These are phyloP conservation scores for Colletotrichum nymphaeae DNA, from an alignment of 2,329 filamentous ascomycete species.

Conservation along the genomic window DNA sequence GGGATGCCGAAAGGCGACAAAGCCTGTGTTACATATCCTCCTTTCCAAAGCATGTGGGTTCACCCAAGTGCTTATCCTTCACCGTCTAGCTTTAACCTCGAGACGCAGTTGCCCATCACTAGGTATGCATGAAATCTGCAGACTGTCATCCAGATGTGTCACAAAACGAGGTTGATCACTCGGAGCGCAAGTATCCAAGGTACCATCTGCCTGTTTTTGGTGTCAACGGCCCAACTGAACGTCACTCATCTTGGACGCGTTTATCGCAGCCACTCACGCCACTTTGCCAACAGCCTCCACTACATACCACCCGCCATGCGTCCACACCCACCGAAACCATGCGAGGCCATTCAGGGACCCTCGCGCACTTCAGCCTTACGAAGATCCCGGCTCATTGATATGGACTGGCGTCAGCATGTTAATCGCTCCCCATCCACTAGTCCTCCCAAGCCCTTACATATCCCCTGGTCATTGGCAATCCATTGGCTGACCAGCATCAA, in stretches of 20 bases:
- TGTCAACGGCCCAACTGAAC: slow-evolving; percentile 11
- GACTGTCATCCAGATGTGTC: slow-evolving; percentile 19
- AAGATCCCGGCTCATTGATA: slow-evolving; percentile 27
- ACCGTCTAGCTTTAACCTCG: slow-evolving; percentile 20
- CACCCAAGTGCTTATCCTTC: slow-evolving; percentile 25
- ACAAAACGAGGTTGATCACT: slow-evolving; percentile 6
- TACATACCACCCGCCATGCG: not conserved
- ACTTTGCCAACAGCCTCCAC: slow-evolving; percentile 12
- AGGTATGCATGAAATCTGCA: slow-evolving; percentile 28
- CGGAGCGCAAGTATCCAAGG: not conserved
- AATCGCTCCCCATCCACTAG: slow-evolving; percentile 31
- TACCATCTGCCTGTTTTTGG: not conserved
- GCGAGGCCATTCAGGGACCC: slow-evolving; percentile 22
- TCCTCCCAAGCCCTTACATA: not conserved
- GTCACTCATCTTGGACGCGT: slow-evolving; percentile 26
- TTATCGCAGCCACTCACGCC: slow-evolving; percentile 19
- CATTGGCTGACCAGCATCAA: slow-evolving; percentile 28
- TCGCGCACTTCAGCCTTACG: slow-evolving; percentile 36
- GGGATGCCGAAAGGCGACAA: not conserved
- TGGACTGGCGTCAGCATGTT: slow-evolving; percentile 31
- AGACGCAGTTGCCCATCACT: slow-evolving; percentile 21
- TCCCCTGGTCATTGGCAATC: slow-evolving; percentile 17
- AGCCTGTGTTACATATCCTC: slow-evolving; percentile 2
- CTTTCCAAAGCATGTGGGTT: not conserved
- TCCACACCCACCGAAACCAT: not conserved